These are phyloP conservation scores for Rhododendron mucronatum DNA, from an alignment of 148 eudicot species.

Conservation along the genomic window DNA sequence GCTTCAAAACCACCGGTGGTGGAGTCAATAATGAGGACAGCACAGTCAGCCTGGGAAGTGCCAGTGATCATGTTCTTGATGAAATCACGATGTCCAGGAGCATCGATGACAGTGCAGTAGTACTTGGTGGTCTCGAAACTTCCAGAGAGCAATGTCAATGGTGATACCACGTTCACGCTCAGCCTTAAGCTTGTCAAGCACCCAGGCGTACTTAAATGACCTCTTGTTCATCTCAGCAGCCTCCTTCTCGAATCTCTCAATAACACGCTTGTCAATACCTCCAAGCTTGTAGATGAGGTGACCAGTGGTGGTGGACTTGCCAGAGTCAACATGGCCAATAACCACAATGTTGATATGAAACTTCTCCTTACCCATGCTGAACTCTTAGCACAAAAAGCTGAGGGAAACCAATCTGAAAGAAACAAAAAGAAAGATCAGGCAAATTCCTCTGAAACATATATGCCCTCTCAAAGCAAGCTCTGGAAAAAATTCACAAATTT, in stretches of 20 bases:
- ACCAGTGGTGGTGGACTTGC: slow-evolving; percentile 39
- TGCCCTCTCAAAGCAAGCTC: not conserved
- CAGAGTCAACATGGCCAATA: slow-evolving; percentile 41
- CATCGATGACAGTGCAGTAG: slow-evolving; percentile 62
- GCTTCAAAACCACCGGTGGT: slow-evolving; percentile 63
- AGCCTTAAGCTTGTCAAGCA: slow-evolving; percentile 52
- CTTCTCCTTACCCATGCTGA: slow-evolving; percentile 30
- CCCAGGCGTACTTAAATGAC: slow-evolving; percentile 43
- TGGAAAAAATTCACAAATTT: not conserved
- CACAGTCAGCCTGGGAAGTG: slow-evolving; percentile 61
- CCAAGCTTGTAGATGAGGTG: slow-evolving; percentile 44
- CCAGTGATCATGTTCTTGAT: slow-evolving; percentile 64
- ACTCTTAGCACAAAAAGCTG: not conserved
- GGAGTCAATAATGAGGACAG: slow-evolving; percentile 50
- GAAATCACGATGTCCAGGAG: slow-evolving; percentile 58
- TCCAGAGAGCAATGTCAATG: slow-evolving; percentile 58
- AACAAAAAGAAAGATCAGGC: not conserved
- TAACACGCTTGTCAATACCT: slow-evolving; percentile 45
- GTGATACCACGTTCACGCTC: slow-evolving; percentile 70
- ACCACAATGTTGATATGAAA: slow-evolving; percentile 31
- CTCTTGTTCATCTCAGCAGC: slow-evolving; percentile 47
- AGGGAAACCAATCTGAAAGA: not conserved
- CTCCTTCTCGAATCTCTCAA: slow-evolving; percentile 41
- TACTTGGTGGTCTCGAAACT: slow-evolving; percentile 63
- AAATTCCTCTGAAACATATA: not conserved